Evolutionary conservation across 2,329 filamentous ascomycete genomes (phyloP).

Genomic region (Alternaria ventricosa): DNA sequence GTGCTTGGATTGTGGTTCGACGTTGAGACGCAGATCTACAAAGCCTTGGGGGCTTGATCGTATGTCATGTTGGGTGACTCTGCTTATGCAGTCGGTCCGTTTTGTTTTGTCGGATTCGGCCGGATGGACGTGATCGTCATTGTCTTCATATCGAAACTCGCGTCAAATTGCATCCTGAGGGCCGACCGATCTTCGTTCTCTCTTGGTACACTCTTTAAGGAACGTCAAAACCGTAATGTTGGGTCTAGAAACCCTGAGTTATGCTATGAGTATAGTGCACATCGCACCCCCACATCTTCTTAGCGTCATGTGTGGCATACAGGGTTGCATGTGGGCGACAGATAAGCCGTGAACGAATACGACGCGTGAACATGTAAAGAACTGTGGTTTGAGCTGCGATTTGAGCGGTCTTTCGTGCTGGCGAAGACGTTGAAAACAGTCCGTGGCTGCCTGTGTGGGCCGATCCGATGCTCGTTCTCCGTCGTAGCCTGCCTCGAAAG

Average conservation of each 20-base stretch:
- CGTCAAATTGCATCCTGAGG: not conserved
- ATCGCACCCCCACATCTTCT: not conserved
- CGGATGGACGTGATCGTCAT: not conserved
- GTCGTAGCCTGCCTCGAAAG: conserved; percentile 1
- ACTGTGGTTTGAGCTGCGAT: not conserved
- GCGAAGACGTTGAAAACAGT: not conserved
- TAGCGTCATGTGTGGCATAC: not conserved
- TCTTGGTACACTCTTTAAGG: not conserved
- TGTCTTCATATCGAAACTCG: not conserved
- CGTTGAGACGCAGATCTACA: conserved; percentile 14
- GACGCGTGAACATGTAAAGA: not conserved
- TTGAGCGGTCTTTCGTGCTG: not conserved
- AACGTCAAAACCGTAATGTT: not conserved
- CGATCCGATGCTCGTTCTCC: not conserved
- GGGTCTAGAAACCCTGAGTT: not conserved
- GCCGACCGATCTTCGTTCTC: not conserved
- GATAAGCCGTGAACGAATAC: not conserved
- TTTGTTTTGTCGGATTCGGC: not conserved
- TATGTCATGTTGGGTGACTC: not conserved
- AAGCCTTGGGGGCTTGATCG: conserved; percentile 12
- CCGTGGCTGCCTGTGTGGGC: not conserved
- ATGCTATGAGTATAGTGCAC: not conserved
- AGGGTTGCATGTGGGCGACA: not conserved
- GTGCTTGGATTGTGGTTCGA: conserved; percentile 20
- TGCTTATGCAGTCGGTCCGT: conserved; percentile 6